phyloP scores from a whole-genome alignment of 2,329 filamentous ascomycete species.

The Eutypella sp. region DNA sequence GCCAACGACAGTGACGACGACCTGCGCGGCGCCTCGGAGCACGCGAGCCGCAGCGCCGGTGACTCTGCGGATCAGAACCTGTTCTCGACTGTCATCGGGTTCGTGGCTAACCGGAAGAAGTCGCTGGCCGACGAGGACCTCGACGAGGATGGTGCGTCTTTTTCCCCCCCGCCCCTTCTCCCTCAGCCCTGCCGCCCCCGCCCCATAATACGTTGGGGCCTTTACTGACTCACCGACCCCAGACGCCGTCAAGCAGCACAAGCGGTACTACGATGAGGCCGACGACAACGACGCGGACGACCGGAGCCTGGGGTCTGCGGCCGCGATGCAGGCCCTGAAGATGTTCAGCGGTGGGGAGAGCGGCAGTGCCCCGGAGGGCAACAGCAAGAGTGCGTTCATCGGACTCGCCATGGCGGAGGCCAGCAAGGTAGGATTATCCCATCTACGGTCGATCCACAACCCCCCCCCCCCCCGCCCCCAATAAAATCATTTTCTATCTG shows the following conservation, averaged over 20 bases:
- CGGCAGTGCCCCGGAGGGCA: conserved; percentile 27
- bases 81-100: conserved; percentile 44
- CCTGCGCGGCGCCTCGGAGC: conserved; percentile 41
- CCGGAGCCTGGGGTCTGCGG: conserved; percentile 61
- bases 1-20: conserved; percentile 43
- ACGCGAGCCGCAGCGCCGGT: conserved; percentile 43
- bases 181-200: neutral
- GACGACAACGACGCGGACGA: conserved; percentile 42
- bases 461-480: too few relatives aligned
- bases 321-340: conserved; percentile 77
- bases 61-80: conserved; percentile 41
- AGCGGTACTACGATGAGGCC: conserved; percentile 58
- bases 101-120: conserved; percentile 45
- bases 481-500: too few relatives aligned
- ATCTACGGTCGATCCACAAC: too few relatives aligned
- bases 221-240: neutral
- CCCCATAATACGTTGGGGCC: neutral
- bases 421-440: conserved; percentile 56
- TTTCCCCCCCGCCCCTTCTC: neutral
- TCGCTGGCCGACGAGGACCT: conserved; percentile 40
- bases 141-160: conserved; percentile 44
- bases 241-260: conserved; percentile 70
- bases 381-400: conserved; percentile 73
- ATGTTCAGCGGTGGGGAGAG: conserved; percentile 61
- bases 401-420: conserved; percentile 86